Evolutionary conservation across 75 land plant species (phyloP), one percentile per base, ranked within the genome.

Genomic region (Isoetes taiwanensis): DNA sequence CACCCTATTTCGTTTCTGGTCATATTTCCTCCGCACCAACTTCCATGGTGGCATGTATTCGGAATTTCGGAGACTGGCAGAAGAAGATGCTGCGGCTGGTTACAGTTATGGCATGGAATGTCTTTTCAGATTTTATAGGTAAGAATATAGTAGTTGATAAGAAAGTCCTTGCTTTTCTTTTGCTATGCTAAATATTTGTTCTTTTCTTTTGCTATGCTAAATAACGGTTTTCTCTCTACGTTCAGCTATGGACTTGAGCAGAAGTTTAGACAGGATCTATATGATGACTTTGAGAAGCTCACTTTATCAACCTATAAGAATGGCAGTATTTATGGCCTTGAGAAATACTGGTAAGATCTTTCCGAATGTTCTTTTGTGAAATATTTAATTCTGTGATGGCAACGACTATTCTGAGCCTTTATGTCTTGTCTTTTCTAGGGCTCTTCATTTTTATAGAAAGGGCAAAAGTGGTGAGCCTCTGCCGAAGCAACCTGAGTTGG

Each of bases 101-200:
- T 94, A 88, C 62, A 70, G 79, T 70, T 94, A 94, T 69, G 99
- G 99, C 19, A 41, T 82, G 62, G 91, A 94, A 61, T 94, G 99
- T 57, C 84, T 94, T 34, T 94, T 94, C 80, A 94, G 91, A 61
- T 94, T 94, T 54, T 94, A 89, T 69, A 94, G 96, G 99, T 89
- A 63, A 33, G n/a, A 17, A 29, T n/a, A n/a, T n/a, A n/a, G n/a
- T n/a, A n/a, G n/a, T n/a, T n/a, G n/a, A n/a, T n/a, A n/a, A n/a
- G n/a, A n/a, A n/a, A n/a, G n/a, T n/a, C n/a, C n/a, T n/a, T n/a
- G n/a, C n/a, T n/a, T n/a, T n/a, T n/a, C n/a, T n/a, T n/a, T n/a
- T n/a, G n/a, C n/a, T n/a, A n/a, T n/a, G n/a, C n/a, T n/a, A n/a
- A n/a, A n/a, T n/a, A n/a, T n/a, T n/a, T n/a, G n/a, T n/a, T n/a